A percentile compares a stretch with the other conserved stretches of the same genome.
phyloP scores from a whole-genome alignment of 2,329 filamentous ascomycete genomes.

The Bipolaris bicolor region DNA sequence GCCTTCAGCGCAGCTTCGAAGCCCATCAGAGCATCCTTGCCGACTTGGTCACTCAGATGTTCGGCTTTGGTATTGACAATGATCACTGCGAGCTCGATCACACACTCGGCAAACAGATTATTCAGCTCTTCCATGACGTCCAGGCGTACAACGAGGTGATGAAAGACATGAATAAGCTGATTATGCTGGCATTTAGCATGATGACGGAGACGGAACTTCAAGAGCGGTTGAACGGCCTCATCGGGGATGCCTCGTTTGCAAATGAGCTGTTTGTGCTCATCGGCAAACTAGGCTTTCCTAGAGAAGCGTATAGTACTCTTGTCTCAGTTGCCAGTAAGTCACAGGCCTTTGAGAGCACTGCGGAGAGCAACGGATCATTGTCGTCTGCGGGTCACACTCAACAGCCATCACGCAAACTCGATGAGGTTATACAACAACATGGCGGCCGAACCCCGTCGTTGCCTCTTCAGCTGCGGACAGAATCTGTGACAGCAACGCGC shows the following conservation, averaged over 20 bases:
- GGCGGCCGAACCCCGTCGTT: neutral
- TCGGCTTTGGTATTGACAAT: slow-evolving; percentile 2
- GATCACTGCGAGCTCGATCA: neutral
- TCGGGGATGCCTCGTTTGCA: slow-evolving; percentile 11
- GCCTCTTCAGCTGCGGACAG: neutral
- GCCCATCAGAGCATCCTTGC: neutral
- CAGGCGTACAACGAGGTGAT: neutral
- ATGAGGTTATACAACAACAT: neutral
- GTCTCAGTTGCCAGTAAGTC: slow-evolving; percentile 2
- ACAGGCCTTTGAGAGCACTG: neutral
- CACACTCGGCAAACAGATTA: slow-evolving; percentile 6
- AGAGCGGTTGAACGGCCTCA: slow-evolving; percentile 10
- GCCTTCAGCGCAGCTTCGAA: neutral
- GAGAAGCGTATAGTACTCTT: slow-evolving; percentile 13
- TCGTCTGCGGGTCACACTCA: neutral
- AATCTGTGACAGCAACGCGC: neutral
- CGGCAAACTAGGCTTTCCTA: slow-evolving; percentile 13
- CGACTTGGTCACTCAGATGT: slow-evolving; percentile 4
- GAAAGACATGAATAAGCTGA: slow-evolving; percentile 2
- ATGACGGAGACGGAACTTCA: neutral
- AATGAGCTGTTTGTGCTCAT: slow-evolving; percentile 16
- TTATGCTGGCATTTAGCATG: slow-evolving; percentile 2
- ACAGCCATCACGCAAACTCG: neutral
- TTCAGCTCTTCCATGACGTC: slow-evolving; percentile 3
- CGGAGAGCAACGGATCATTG: neutral